Percentiles rank a stretch among this genome's conserved stretches.
Conservation (phyloP, 805 yeast species). For the Candida pini region DNA sequence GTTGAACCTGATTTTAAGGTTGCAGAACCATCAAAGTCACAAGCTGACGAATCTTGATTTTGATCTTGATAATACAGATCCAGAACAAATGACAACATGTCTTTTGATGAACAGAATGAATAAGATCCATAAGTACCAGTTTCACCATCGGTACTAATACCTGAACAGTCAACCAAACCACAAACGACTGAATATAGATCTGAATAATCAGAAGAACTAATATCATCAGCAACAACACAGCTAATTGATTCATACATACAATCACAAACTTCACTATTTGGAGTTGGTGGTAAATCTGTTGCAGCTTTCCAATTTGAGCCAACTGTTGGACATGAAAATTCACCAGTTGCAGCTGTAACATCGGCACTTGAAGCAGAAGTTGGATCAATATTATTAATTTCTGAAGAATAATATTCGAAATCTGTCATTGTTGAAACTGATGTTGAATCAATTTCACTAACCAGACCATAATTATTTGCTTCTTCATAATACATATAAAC, state of each 20-base stretch:
- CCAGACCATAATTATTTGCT: conserved; percentile 70
- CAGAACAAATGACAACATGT: conserved; percentile 58
- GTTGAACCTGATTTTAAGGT: conserved; percentile 42
- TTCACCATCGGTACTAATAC: conserved; percentile 57
- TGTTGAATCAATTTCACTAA: conserved; percentile 40
- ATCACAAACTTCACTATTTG: conserved; percentile 55
- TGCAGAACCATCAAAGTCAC: conserved; percentile 69
- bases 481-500: conserved; percentile 83
- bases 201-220: conserved; percentile 50
- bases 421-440: conserved; percentile 58
- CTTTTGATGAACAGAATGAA: conserved; percentile 66
- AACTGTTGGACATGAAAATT: conserved; percentile 59
- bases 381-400: conserved; percentile 53
- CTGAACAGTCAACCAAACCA: conserved; percentile 49
- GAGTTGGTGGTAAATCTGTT: conserved; percentile 73
- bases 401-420: conserved; percentile 55
- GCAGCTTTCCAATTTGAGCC: conserved; percentile 58
- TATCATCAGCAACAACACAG: conserved; percentile 58
- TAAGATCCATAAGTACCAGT: conserved; percentile 65
- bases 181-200: conserved; percentile 57
- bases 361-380: conserved; percentile 37
- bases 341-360: conserved; percentile 35
- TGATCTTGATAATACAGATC: conserved; percentile 56
- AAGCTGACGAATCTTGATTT: conserved; percentile 42
- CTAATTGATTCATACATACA: conserved; percentile 51